A percentile compares a stretch with the other conserved stretches of the same genome.
Evolutionary conservation across 768 basidiomycete species (phyloP).

Genomic region (Hygrocybe coccinea): DNA sequence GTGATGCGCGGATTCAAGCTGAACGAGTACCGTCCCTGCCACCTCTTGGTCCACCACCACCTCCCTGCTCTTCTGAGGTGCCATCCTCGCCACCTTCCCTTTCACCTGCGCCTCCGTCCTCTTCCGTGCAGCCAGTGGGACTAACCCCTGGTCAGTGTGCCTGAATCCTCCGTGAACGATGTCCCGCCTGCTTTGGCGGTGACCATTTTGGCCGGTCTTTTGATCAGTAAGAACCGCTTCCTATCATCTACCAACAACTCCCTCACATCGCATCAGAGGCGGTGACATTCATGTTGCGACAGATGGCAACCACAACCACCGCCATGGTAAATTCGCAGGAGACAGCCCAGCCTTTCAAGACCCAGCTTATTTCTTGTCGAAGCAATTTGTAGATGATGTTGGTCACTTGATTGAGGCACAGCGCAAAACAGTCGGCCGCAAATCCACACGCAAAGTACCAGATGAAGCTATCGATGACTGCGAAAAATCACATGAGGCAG

Average conservation of each 20-base stretch:
- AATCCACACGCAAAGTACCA: constrained; percentile 17
- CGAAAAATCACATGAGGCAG: constrained; percentile 22
- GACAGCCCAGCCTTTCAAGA: constrained; percentile 31
- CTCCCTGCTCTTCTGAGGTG: background rate
- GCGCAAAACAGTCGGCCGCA: constrained; percentile 14
- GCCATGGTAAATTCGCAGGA: constrained; percentile 27
- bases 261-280: background rate
- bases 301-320: constrained; percentile 36
- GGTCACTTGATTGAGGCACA: constrained; percentile 22
- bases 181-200: constrained; percentile 26
- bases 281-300: background rate
- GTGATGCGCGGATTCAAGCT: background rate
- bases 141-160: constrained; percentile 3
- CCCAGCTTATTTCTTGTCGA: constrained; percentile 31
- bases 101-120: background rate
- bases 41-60: too few species aligned
- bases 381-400: constrained; percentile 29
- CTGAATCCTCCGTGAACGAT: constrained; percentile 24
- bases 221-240: constrained; percentile 15
- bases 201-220: constrained; percentile 7
- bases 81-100: background rate
- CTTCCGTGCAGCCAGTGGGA: background rate
- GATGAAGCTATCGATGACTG: constrained; percentile 27
- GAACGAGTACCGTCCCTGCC: background rate
- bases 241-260: background rate